These are phyloP conservation scores for Erodium maritimum DNA, from an alignment of 345 rosid species.

Conservation along the genomic window DNA sequence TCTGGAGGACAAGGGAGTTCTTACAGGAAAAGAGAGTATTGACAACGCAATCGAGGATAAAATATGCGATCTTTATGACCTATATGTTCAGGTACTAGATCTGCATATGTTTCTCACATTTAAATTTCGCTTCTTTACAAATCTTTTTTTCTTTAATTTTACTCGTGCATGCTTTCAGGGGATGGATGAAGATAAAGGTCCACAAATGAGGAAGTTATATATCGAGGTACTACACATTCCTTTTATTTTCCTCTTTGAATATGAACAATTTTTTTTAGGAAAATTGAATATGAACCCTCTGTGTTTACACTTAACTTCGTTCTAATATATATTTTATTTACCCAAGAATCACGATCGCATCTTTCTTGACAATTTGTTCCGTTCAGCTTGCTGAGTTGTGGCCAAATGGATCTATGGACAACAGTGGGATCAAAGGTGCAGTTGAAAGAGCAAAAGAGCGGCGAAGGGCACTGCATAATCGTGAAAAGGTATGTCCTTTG, in stretches of 20 bases:
- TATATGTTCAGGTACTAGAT: slow-evolving; percentile 20
- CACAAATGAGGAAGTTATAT: slow-evolving; percentile 28
- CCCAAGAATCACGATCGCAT: neutral
- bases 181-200: slow-evolving; percentile 30
- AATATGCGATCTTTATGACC: slow-evolving; percentile 31
- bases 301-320: no score
- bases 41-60: slow-evolving; percentile 24
- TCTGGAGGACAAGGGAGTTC: slow-evolving; percentile 11
- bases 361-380: neutral
- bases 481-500: slow-evolving; percentile 10
- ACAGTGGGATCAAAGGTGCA: slow-evolving; percentile 33
- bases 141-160: neutral
- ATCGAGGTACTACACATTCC: slow-evolving; percentile 18
- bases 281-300: no score
- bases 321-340: no score
- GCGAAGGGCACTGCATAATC: slow-evolving; percentile 16
- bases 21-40: slow-evolving; percentile 10
- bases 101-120: neutral
- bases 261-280: no score
- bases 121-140: neutral
- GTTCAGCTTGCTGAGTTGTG: slow-evolving; percentile 40
- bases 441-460: slow-evolving; percentile 40
- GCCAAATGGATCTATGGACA: slow-evolving; percentile 43
- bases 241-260: no score
- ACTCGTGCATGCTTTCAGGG: slow-evolving; percentile 18